These are phyloP conservation scores for Lodderomyces pseudojiufengensis DNA, from an alignment of 1,139 yeast genomes.

Conservation along the genomic window DNA sequence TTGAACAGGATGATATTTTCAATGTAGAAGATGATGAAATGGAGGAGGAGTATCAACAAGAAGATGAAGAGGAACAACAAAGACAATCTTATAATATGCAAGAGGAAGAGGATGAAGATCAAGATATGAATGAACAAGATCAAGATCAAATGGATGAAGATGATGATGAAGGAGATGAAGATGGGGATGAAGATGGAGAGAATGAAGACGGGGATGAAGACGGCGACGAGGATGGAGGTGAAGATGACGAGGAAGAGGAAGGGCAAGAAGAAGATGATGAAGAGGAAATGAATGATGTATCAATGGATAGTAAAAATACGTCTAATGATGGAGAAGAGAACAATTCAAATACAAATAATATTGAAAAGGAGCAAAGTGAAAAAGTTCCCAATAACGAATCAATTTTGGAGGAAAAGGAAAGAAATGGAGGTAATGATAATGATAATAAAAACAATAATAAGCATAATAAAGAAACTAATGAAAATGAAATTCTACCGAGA, in stretches of 20 bases:
- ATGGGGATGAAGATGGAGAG: conserved; percentile 20
- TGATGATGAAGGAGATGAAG: conserved; percentile 25
- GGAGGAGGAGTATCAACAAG: conserved; percentile 17
- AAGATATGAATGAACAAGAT: conserved; percentile 20
- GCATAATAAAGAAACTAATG: too few species aligned
- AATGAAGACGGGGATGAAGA: conserved; percentile 18
- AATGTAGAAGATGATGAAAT: conserved; percentile 22
- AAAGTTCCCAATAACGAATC: conserved; percentile 3
- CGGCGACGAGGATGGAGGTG: conserved; percentile 16
- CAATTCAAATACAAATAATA: conserved; percentile 11
- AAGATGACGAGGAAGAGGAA: conserved; percentile 14
- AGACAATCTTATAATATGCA: conserved; percentile 20
- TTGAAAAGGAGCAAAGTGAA: conserved; percentile 12
- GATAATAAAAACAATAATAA: not conserved
- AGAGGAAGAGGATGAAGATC: conserved; percentile 17
- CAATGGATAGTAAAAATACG: conserved; percentile 14
- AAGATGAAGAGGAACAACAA: conserved; percentile 15
- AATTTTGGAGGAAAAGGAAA: conserved; percentile 6
- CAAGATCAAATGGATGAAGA: conserved; percentile 24
- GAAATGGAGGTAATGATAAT: conserved; percentile 10
- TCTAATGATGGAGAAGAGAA: conserved; percentile 10
- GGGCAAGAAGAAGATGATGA: conserved; percentile 17
- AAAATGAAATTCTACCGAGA: not conserved
- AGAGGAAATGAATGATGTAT: conserved; percentile 18
- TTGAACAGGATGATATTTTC: conserved; percentile 24